Base-by-base conservation (phyloP, 345 rosid species). In the Rhodamnia argentea region DNA sequence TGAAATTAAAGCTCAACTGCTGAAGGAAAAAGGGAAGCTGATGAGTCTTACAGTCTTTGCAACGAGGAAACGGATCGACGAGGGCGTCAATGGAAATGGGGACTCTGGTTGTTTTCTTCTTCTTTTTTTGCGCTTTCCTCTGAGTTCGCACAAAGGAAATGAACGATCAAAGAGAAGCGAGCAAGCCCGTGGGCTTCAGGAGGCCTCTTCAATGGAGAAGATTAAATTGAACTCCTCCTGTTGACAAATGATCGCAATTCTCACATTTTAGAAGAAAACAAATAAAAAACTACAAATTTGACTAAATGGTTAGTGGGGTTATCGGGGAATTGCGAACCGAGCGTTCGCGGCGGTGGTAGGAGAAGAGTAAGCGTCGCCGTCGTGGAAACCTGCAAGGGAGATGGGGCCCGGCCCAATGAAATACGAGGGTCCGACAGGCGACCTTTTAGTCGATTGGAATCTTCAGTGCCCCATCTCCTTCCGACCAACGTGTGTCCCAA, bases 151-250 rank as follows among this genome's bases (percentile, higher is more conserved):
- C 78, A 37, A 37, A 70, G 47, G 42, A 29, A 10, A 29, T 5
- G 42, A 15, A 64, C 42, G 76, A 29, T 32, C 76, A 29, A 29
- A 29, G 42, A 20, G 76, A 2, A 64, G 76, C 42, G 42, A 64
- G 76, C 44, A 64, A 32, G 78, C 78, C 32, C 78, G 40, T 10
- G 23, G 86, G 20, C 50, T 44, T 56, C 57, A 37, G 62, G 74
- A 83, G 86, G 86, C 70, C 83, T 85, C 88, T 85, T 85, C 88
- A 29, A 56, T 10, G 87, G 85, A 82, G 54, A 32, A 81, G 82
- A 76, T 55, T 11, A 5, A 29, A 85, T 78, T 16, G 54, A 52
- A 52, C 88, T 62, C 40, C 23, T 26, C 60, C 74, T 10, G 5
- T 50, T 81, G 37, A n/a, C 51, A 51, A 52, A 44, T 52, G 82